Evolutionary conservation across 2,329 filamentous ascomycete species (phyloP).

Genomic region (Allantophomopsis cytisporea): DNA sequence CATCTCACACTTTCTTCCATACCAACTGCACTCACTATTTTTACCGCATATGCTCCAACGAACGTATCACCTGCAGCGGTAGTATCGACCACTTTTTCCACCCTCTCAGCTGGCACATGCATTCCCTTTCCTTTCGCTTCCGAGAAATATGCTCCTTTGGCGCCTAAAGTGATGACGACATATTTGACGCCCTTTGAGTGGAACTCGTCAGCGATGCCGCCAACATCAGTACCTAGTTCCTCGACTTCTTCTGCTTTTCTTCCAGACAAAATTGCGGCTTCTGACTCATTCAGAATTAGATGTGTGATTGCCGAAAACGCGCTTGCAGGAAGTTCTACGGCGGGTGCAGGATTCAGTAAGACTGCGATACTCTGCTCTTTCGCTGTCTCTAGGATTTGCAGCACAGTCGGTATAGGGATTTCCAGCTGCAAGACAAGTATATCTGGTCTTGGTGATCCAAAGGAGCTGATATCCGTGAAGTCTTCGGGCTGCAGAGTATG

Average conservation of each 20-base stretch:
- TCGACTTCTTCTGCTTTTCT: slow-evolving; percentile 24
- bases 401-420: slow-evolving; percentile 52
- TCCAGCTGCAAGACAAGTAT: slow-evolving; percentile 69
- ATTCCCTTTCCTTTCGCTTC: slow-evolving; percentile 31
- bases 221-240: slow-evolving; percentile 26
- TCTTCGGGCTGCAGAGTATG: slow-evolving; percentile 25
- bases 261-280: slow-evolving; percentile 61
- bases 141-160: slow-evolving; percentile 60
- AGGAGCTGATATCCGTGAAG: slow-evolving; percentile 20
- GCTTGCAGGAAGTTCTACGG: slow-evolving; percentile 50
- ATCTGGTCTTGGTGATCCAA: slow-evolving; percentile 33
- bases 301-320: slow-evolving; percentile 60
- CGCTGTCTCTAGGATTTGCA: slow-evolving; percentile 42
- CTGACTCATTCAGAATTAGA: slow-evolving; percentile 82
- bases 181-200: slow-evolving; percentile 56
- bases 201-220: slow-evolving; percentile 42
- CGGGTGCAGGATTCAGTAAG: slow-evolving; percentile 77
- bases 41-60: slow-evolving; percentile 74
- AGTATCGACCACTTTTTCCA: slow-evolving; percentile 69
- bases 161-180: slow-evolving; percentile 74
- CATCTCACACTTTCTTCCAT: slow-evolving; percentile 33
- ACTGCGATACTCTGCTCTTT: slow-evolving; percentile 39
- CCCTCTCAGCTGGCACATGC: slow-evolving; percentile 50
- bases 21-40: slow-evolving; percentile 36
- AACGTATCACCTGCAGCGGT: slow-evolving; percentile 94